Evolutionary conservation across 805 yeast genomes (phyloP).

Genomic region (Yarrowia sp.): DNA sequence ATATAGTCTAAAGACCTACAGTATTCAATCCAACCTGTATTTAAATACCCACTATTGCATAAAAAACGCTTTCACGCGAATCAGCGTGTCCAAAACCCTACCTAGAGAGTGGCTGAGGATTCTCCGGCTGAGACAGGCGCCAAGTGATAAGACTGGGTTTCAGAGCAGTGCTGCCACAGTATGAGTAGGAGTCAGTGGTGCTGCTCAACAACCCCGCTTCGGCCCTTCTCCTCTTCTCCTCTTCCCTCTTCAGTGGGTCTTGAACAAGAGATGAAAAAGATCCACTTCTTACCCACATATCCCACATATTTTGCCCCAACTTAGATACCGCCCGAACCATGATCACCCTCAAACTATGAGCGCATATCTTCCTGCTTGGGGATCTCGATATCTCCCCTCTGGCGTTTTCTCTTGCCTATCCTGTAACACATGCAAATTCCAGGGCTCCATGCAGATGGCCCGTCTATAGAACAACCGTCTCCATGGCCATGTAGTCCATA

Average conservation of each 20-base stretch:
- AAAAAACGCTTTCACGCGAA: neutral
- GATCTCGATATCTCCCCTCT: slow-evolving; percentile 3
- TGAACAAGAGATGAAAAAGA: neutral
- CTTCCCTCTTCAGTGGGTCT: neutral
- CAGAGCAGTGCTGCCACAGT: neutral
- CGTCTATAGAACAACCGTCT: slow-evolving; percentile 5
- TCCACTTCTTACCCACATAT: neutral
- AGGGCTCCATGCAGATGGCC: too few relatives aligned
- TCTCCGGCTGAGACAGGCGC: slow-evolving; percentile 6
- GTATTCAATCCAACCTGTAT: slow-evolving; percentile 12
- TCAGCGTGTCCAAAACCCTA: neutral
- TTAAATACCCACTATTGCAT: slow-evolving; percentile 26
- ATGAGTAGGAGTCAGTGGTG: too few relatives aligned
- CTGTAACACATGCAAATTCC: slow-evolving; percentile 5
- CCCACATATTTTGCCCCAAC: too few relatives aligned
- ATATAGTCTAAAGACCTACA: too few relatives aligned
- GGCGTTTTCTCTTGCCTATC: slow-evolving; percentile 3
- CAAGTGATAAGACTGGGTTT: neutral
- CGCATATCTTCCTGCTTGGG: neutral
- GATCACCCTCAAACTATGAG: neutral
- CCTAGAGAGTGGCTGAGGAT: neutral
- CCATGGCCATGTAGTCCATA: slow-evolving; percentile 11
- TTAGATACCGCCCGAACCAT: neutral
- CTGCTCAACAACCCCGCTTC: slow-evolving; percentile 15
- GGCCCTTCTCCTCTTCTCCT: too few relatives aligned